Percentiles rank a stretch among this genome's conserved stretches.
Evolutionary conservation across 2,329 filamentous ascomycete genomes (phyloP).

Genomic region (Arthrobotrys iridis): DNA sequence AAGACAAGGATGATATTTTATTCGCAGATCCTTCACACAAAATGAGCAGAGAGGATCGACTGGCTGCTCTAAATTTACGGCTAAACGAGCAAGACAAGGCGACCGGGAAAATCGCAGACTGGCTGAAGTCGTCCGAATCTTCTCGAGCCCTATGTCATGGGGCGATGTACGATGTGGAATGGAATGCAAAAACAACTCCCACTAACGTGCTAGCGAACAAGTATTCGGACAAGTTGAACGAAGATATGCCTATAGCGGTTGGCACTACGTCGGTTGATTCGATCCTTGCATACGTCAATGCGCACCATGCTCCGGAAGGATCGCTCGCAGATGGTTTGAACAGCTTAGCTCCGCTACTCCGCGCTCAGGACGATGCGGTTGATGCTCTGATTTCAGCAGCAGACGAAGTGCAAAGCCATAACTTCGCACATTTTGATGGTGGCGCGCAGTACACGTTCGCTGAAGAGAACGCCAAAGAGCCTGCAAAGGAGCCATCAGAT

Average conservation of each 20-base stretch:
- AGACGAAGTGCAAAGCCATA: constrained; percentile 60
- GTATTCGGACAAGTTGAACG: constrained; percentile 8
- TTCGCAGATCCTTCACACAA: neutral
- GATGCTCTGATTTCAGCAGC: constrained; percentile 59
- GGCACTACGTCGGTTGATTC: constrained; percentile 63
- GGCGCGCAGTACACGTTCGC: constrained; percentile 56
- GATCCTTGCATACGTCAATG: constrained; percentile 60
- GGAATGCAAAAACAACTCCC: constrained; percentile 60
- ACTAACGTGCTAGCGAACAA: constrained; percentile 60
- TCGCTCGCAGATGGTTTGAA: constrained; percentile 59
- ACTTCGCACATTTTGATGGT: constrained; percentile 58
- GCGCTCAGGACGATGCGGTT: constrained; percentile 60
- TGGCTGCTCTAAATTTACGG: constrained; percentile 57
- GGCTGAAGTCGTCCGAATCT: constrained; percentile 25
- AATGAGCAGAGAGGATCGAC: constrained; percentile 12
- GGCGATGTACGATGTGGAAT: constrained; percentile 62
- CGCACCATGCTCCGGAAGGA: constrained; percentile 53
- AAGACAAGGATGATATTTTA: constrained; percentile 56
- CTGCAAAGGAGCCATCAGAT: constrained; percentile 4
- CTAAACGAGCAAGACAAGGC: constrained; percentile 45
- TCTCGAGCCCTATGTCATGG: constrained; percentile 60
- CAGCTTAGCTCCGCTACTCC: constrained; percentile 58
- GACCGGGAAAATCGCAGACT: constrained; percentile 35
- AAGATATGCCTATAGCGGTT: constrained; percentile 59
- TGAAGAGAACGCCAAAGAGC: constrained; percentile 27